Conservation (phyloP, 2,329 filamentous ascomycete genomes). For the Fusarium sterilihyphosum region DNA sequence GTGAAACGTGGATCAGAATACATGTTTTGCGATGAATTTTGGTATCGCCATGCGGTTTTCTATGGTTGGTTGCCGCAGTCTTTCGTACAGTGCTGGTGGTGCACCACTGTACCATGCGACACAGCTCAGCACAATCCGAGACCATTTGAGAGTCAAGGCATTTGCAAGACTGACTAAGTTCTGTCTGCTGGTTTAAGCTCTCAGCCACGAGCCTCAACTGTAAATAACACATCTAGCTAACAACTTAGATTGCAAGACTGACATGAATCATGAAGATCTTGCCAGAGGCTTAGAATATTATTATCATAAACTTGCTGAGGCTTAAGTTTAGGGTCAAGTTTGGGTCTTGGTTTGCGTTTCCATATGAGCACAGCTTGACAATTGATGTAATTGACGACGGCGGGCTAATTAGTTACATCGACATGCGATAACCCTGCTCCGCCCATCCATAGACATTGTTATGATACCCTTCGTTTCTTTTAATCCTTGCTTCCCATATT, state of each 20-base stretch:
- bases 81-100: not conserved
- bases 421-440: not conserved
- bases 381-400: not conserved
- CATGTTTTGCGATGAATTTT: not conserved
- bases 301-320: too few relatives aligned
- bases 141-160: not conserved
- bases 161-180: not conserved
- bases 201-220: too few relatives aligned
- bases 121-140: too few relatives aligned
- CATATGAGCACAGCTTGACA: not conserved
- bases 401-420: not conserved
- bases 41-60: too few relatives aligned
- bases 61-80: fast-evolving
- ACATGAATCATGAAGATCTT: too few relatives aligned
- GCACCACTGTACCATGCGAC: not conserved
- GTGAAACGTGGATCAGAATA: not conserved
- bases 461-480: not conserved
- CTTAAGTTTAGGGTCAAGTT: not conserved
- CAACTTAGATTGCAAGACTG: not conserved
- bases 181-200: too few relatives aligned
- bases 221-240: too few relatives aligned
- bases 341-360: not conserved
- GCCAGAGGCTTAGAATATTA: too few relatives aligned
- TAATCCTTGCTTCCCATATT: not conserved
- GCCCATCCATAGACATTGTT: not conserved